These are phyloP conservation scores for Uronychia binucleata DNA, from an alignment of 73 alveolate genomes.

Conservation along the genomic window DNA sequence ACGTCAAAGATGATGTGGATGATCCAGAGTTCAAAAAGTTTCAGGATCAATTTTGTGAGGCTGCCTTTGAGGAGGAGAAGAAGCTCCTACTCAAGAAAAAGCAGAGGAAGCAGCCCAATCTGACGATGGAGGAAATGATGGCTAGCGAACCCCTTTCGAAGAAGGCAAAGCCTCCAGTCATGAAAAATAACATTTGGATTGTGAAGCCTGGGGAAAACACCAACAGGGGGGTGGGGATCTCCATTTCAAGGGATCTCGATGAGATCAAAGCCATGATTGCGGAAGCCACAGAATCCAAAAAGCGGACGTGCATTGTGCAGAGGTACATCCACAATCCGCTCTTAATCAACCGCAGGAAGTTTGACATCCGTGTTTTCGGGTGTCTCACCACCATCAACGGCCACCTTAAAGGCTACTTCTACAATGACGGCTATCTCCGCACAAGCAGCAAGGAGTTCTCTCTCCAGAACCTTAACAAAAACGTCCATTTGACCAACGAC, in stretches of 20 bases:
- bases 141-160: neutral
- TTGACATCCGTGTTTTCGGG: slow-evolving; percentile 94
- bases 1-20: slow-evolving; percentile 28
- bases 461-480: slow-evolving; percentile 57
- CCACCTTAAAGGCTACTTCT: slow-evolving; percentile 63
- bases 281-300: slow-evolving; percentile 1
- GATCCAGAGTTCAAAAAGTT: slow-evolving; percentile 48
- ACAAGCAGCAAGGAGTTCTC: slow-evolving; percentile 79
- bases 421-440: slow-evolving; percentile 83
- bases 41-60: slow-evolving; percentile 25
- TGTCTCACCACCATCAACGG: slow-evolving; percentile 83
- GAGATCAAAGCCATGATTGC: slow-evolving; percentile 44
- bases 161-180: neutral
- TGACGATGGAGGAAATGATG: neutral
- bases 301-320: slow-evolving; percentile 81
- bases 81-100: no score
- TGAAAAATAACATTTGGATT: slow-evolving; percentile 46
- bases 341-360: slow-evolving; percentile 89
- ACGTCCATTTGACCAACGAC: slow-evolving; percentile 96
- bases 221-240: slow-evolving; percentile 61
- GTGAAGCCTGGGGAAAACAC: slow-evolving; percentile 69
- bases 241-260: slow-evolving; percentile 28
- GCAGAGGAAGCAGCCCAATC: no score
- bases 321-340: slow-evolving; percentile 95
- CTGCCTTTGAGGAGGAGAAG: neutral